Base-by-base conservation (phyloP, 2,329 filamentous ascomycete species). In the Curvularia eragrostidis region DNA sequence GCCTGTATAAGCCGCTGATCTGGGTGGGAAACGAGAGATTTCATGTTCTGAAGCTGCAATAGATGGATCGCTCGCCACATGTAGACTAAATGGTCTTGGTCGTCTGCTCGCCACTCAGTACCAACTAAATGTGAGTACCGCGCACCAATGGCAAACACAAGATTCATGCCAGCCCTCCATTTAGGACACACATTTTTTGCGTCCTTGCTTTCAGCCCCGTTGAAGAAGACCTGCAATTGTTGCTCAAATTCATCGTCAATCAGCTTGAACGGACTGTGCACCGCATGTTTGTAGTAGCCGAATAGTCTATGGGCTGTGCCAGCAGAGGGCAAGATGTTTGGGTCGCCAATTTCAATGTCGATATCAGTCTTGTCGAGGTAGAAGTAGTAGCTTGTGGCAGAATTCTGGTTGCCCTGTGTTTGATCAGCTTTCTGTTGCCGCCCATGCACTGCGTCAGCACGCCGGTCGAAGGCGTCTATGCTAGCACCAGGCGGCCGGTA, bases 121-220 rank as follows among this genome's bases (percentile, higher is more conserved):
- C 66, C 54, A 9, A 58, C 61, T 39, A 76, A 64, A 50, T 73
- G 63, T 12, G 70, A 70, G 56, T 74, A 71, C 47, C 71, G 67
- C n/a, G 75, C 69, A 9, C 72, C 75, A 26, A 79, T 74, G 18
- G 77, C 77, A 43, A 78, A 76, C 6, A 79, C 66, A 8, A 78
- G 56, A 44, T 79, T 78, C 52, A 79, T 49, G 15, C 74, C 68
- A 10, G 71, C 72, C 8, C 69, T 65, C 76, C 58, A 61, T 15
- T 52, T 61, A n/a, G 50, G 34, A n/a, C 74, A 77, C 21, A 51
- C 54, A 7, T 26, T 23, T 21, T 15, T 21, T 47, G 48, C 38
- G 34, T 44, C 24, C 28, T 49, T 19, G n/a, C 21, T 26, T 19
- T 56, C 42, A 41, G 57, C 19, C n/a, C 13, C n/a, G 12, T 7